Evolutionary conservation across 768 basidiomycete species (phyloP).

Genomic region (Leccinum uliginosum): DNA sequence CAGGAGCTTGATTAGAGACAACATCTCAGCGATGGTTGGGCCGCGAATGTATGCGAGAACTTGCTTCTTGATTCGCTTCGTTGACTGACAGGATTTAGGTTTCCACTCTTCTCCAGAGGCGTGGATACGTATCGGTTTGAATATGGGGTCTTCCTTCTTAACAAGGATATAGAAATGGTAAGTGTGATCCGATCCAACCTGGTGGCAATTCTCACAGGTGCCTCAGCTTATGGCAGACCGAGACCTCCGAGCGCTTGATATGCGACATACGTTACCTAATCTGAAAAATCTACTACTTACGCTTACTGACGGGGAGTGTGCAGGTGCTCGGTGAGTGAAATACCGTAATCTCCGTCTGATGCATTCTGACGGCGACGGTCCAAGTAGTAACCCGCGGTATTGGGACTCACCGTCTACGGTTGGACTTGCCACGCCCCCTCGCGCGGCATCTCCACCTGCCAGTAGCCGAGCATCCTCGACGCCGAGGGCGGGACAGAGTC

Average conservation of each 20-base stretch:
- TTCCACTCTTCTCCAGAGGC: constrained; percentile 90
- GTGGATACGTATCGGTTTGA: constrained; percentile 97
- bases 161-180: constrained; percentile 97
- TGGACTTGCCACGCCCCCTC: constrained; percentile 24
- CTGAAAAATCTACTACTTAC: constrained; percentile 90
- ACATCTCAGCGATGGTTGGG: constrained; percentile 92
- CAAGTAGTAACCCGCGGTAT: constrained; percentile 19
- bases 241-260: constrained; percentile 84
- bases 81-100: constrained; percentile 47
- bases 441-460: constrained; percentile 12
- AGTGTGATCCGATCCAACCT: background rate
- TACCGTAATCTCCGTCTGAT: background rate
- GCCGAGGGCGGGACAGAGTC: constrained; percentile 24
- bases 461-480: constrained; percentile 19
- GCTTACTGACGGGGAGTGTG: constrained; percentile 65
- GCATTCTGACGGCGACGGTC: constrained; percentile 8
- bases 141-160: constrained; percentile 93
- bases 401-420: constrained; percentile 21
- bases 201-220: constrained; percentile 3
- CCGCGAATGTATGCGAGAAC: constrained; percentile 75
- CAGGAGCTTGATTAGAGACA: constrained; percentile 85
- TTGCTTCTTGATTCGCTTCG: constrained; percentile 1
- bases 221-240: constrained; percentile 84
- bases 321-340: constrained; percentile 41
- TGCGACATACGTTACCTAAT: constrained; percentile 95